Base-by-base conservation (phyloP, 768 basidiomycete genomes). In the Dendrothele bispora region DNA sequence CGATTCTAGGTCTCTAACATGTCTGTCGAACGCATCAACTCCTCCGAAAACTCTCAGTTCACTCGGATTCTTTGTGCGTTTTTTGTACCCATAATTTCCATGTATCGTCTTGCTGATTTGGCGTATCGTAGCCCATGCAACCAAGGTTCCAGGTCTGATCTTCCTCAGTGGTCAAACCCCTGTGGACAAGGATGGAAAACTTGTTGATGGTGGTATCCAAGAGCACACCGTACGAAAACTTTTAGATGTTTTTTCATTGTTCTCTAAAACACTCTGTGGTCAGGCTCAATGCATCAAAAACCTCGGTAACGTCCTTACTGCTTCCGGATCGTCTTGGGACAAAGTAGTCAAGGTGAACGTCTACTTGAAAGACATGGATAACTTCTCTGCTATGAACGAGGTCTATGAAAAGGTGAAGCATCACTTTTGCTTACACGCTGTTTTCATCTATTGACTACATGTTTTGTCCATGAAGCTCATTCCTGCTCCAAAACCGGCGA, bases 81-180 rank as follows among this genome's bases (percentile, higher is more conserved):
- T 52, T 27, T 49, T 53, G 50, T 43, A 39, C 52, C 12, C 5
- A 34, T 44, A 17, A 8, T 7, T 20, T n/a, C 10, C 1, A 40
- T 40, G 17, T 12, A 36, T 37, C 25, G 10, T 37, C 41, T 25
- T 15, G 14, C 17, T 15, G 27, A 35, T 45, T 8, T 42, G 25
- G 15, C 21, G 27, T 26, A 37, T 18, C 34, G 37, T 53, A 81
- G 79, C 79, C 11, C 79, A 80, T 66, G 79, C 77, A 14, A 76
- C 74, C 12, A 83, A 82, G 59, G 69, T 75, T 11, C 74, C 78
- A 2, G 80, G 81, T 5, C 60, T 84, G 39, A 75, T 83, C 50
- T 84, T 83, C 60, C 65, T 83, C 32, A 83, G 80, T 50, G 83
- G 81, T 4, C 80, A 82, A 59, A 76, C 73, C 5, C 83, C 83